Evolutionary conservation across 208 protist genomes (phyloP).

Genomic region (Trypanosoma caninum): DNA sequence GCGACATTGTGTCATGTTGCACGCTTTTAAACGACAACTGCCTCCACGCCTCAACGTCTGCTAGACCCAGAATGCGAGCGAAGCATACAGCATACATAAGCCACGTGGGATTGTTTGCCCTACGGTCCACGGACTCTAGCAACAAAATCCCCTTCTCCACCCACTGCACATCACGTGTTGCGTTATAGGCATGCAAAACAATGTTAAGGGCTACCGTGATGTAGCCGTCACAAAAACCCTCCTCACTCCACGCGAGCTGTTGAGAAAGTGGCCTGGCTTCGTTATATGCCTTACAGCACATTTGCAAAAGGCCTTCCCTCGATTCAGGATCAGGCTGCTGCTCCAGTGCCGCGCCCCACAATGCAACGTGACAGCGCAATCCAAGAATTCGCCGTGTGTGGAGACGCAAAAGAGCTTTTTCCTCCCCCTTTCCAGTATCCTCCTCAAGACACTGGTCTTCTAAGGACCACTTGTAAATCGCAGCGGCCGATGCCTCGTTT

Average conservation of each 20-base stretch:
- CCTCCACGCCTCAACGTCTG: constrained; percentile 52
- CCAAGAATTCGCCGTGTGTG: constrained; percentile 71
- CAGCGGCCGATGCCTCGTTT: constrained; percentile 32
- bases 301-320: constrained; percentile 40
- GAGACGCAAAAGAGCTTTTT: constrained; percentile 16
- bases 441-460: constrained; percentile 1
- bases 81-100: constrained; percentile 73
- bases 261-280: constrained; percentile 45
- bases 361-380: constrained; percentile 63
- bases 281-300: constrained; percentile 45
- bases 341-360: constrained; percentile 40
- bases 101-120: constrained; percentile 78
- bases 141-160: constrained; percentile 47
- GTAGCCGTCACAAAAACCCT: constrained; percentile 83
- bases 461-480: constrained; percentile 60
- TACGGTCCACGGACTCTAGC: constrained; percentile 50
- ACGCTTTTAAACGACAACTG: constrained; percentile 83
- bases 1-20: constrained; percentile 88
- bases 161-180: constrained; percentile 34
- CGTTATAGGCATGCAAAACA: constrained; percentile 54
- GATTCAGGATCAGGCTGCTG: constrained; percentile 27
- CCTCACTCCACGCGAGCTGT: constrained; percentile 73
- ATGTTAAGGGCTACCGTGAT: constrained; percentile 71
- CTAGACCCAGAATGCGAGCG: constrained; percentile 57
- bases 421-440: no score